A percentile compares a stretch with the other conserved stretches of the same genome.
Conservation (phyloP, 2,329 filamentous ascomycete genomes). For the Alternaria sp. region DNA sequence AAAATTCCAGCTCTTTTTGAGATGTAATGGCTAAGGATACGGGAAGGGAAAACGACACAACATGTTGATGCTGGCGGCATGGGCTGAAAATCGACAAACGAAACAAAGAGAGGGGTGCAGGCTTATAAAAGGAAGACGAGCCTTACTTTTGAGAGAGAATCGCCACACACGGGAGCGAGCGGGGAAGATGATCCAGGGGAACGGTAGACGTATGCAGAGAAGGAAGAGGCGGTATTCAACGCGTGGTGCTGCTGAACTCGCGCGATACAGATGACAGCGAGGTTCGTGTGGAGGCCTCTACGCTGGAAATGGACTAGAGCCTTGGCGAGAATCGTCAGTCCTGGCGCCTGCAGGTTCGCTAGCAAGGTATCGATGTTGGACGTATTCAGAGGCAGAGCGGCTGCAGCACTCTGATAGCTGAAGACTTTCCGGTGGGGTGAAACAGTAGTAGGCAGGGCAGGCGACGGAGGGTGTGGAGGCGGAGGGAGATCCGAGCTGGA, state of each 20-base stretch:
- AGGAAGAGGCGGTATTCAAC: conserved; percentile 33
- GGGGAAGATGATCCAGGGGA: conserved; percentile 32
- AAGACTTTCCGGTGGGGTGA: conserved; percentile 1
- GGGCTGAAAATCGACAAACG: conserved; percentile 20
- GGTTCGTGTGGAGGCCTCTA: conserved; percentile 32
- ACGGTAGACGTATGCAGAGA: conserved; percentile 36
- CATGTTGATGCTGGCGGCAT: conserved; percentile 15
- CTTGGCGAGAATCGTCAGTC: conserved; percentile 33
- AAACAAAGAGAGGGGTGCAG: conserved; percentile 10
- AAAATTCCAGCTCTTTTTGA: conserved; percentile 15
- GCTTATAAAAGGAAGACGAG: conserved; percentile 15
- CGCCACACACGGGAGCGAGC: conserved; percentile 39
- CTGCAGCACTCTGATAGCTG: conserved; percentile 12
- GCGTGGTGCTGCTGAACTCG: conserved; percentile 31
- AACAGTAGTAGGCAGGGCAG: conserved; percentile 12
- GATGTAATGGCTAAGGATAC: not conserved
- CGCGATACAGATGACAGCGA: conserved; percentile 39
- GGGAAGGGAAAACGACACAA: not conserved
- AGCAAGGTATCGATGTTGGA: conserved; percentile 21
- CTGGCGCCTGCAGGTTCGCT: not conserved
- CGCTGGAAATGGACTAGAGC: conserved; percentile 31
- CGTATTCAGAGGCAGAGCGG: conserved; percentile 11
- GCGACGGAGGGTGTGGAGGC: conserved; percentile 13
- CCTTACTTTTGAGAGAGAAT: conserved; percentile 40
- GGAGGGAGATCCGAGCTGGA: conserved; percentile 6